Evolutionary conservation across 441 rosid genomes (phyloP), one percentile per base, ranked within the genome.

Genomic region (Bocquillonia castaneifolia): DNA sequence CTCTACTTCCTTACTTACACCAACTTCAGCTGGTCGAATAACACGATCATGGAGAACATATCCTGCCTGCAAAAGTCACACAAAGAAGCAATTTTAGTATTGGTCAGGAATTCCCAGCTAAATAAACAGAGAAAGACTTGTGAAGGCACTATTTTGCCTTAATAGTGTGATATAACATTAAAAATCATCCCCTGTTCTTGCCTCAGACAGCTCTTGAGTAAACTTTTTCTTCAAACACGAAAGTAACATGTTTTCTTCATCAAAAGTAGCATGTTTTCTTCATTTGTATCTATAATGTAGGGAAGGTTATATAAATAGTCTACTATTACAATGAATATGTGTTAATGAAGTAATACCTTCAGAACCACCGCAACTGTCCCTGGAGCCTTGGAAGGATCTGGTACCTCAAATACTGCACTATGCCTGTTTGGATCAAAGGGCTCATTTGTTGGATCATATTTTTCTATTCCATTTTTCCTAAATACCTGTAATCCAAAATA

Each of bases 371-470:
- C 97, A 62, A 91, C 84, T 10, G 90, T 90, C 85, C 97, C 96
- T 40, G 83, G 84, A 48, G 99, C 96, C 82, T 87, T 94, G 32
- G 97, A 89, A 73, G 81, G 79, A 84, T 93, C 96, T 13, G 87
- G 90, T 67, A 88, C 77, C 79, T 85, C 86, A 76, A 85, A 91
- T 29, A 83, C 84, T 64, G 99, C 96, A 81, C 88, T 83, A 75
- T 91, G 97, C 80, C 85, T 75, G 62, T 91, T 82, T 34, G 97
- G 96, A 86, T 94, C 92, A 81, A 94, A 94, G 62, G 87, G 92
- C 72, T 94, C 94, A 65, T 86, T 82, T 62, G 71, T 65, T 67
- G 97, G 96, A 81, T 87, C 88, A 71, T 76, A 91, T 68, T 85
- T 91, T 70, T 85, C 89, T 52, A 91, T 28, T 62, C 97, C 97